phyloP scores from a whole-genome alignment of 768 basidiomycete species.

The Amanita pseudoporphyria region DNA sequence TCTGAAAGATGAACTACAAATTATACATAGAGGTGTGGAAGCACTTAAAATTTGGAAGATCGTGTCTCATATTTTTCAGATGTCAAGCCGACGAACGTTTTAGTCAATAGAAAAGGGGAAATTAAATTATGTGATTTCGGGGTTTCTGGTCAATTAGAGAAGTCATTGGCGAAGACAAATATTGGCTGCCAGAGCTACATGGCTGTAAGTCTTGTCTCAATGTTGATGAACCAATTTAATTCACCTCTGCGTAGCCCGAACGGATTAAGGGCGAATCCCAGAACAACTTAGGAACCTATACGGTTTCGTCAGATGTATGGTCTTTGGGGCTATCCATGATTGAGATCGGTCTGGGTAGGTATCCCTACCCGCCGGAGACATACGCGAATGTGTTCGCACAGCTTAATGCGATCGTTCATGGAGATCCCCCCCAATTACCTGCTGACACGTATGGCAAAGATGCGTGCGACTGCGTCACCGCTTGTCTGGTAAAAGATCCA shows the following conservation, averaged over 20 bases:
- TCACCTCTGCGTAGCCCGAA: constrained; percentile 55
- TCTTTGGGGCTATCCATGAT: constrained; percentile 91
- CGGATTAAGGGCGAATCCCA: constrained; percentile 92
- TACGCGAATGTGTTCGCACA: constrained; percentile 98
- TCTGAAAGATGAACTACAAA: constrained; percentile 90
- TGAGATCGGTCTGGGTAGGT: constrained; percentile 82
- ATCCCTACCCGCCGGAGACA: constrained; percentile 97
- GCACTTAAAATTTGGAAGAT: background rate
- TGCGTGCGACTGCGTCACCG: constrained; percentile 76
- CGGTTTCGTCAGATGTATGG: constrained; percentile 97
- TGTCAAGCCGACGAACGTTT: constrained; percentile 91
- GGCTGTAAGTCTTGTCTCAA: constrained; percentile 55
- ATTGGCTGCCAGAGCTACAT: constrained; percentile 99
- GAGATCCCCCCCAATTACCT: constrained; percentile 83
- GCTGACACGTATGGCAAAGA: constrained; percentile 51
- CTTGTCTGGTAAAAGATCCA: constrained; percentile 77
- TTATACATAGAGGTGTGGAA: constrained; percentile 43
- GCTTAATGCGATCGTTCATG: constrained; percentile 90
- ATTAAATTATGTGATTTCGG: constrained; percentile 98
- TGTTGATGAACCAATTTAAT: background rate
- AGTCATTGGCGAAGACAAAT: constrained; percentile 93
- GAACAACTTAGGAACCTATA: constrained; percentile 81
- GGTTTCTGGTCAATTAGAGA: constrained; percentile 96
- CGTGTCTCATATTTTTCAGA: constrained; percentile 31
- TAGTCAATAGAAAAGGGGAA: constrained; percentile 80